These are phyloP conservation scores for Cryptosporidium sp. DNA, from an alignment of 169 alveolate genomes.

Conservation along the genomic window DNA sequence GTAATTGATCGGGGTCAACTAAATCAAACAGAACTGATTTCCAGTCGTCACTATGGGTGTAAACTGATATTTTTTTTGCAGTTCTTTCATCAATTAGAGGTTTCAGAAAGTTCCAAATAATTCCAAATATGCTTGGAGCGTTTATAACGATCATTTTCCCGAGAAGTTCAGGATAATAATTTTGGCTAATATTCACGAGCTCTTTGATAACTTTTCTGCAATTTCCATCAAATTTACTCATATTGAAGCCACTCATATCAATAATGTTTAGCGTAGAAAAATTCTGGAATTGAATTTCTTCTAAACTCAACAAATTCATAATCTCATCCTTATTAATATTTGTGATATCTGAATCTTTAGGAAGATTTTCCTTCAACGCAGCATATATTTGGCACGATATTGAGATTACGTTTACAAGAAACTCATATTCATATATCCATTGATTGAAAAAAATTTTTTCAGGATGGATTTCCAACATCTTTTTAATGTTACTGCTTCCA, in stretches of 20 bases:
- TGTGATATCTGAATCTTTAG: background rate
- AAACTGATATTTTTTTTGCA: conserved; percentile 87
- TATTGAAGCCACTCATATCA: conserved; percentile 80
- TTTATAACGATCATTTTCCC: conserved; percentile 90
- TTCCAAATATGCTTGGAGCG: conserved; percentile 91
- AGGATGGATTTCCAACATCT: conserved; percentile 32
- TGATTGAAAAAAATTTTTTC: conserved; percentile 62
- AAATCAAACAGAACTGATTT: conserved; percentile 73
- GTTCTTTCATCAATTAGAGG: conserved; percentile 91
- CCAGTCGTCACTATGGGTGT: conserved; percentile 82
- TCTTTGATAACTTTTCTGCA: conserved; percentile 78
- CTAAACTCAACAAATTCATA: conserved; percentile 5
- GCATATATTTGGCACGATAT: conserved; percentile 31
- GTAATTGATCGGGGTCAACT: conserved; percentile 82
- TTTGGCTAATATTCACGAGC: conserved; percentile 87
- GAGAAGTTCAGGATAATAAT: conserved; percentile 92
- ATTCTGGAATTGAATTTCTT: background rate
- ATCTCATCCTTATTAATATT: conserved; percentile 9
- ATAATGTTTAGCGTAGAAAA: conserved; percentile 78
- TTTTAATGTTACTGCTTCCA: conserved; percentile 79
- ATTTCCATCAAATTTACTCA: conserved; percentile 79
- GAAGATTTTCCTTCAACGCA: background rate
- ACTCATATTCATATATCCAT: conserved; percentile 74
- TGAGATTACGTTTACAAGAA: conserved; percentile 59
- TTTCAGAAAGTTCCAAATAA: conserved; percentile 89